Percentiles rank a stretch among this genome's conserved stretches.
These are phyloP conservation scores for Paraphysoderma sedebokerense DNA, from an alignment of 371 early-diverging fungal genomes.

Conservation along the genomic window DNA sequence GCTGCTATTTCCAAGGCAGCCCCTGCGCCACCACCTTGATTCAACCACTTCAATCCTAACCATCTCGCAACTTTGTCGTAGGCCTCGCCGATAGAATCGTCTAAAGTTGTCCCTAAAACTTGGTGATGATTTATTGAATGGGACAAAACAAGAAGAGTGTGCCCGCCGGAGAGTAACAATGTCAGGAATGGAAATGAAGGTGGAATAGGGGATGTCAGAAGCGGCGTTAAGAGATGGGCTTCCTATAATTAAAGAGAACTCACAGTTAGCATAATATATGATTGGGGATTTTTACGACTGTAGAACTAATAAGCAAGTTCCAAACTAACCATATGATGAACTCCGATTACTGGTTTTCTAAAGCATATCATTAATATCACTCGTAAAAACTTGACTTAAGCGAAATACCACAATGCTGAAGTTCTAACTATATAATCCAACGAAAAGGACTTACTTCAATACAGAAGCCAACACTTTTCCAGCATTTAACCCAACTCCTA, in stretches of 20 bases:
- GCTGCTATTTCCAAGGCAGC: constrained; percentile 56
- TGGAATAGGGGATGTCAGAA: constrained; percentile 18
- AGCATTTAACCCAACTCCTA: constrained; percentile 59
- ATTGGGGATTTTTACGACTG: background rate
- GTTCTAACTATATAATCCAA: background rate
- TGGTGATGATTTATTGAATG: constrained; percentile 44
- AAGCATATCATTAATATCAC: no score
- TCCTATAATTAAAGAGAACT: constrained; percentile 33
- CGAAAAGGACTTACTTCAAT: constrained; percentile 9
- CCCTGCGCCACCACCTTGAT: constrained; percentile 52
- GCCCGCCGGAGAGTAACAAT: constrained; percentile 64
- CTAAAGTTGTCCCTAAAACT: constrained; percentile 47
- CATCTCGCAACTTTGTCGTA: constrained; percentile 60
- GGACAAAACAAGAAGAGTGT: constrained; percentile 47
- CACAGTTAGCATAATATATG: no score
- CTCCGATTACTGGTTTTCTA: constrained; percentile 52
- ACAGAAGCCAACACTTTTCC: constrained; percentile 64
- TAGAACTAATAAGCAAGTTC: background rate
- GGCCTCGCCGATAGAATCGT: constrained; percentile 67
- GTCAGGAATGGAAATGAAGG: constrained; percentile 49
- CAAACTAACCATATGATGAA: constrained; percentile 57
- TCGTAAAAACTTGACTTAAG: no score
- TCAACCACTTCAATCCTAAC: constrained; percentile 44
- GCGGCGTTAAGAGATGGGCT: constrained; percentile 53
- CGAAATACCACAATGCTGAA: no score